Base-by-base conservation (phyloP, 2,329 filamentous ascomycete genomes). In the Westerdykella aurantiaca region DNA sequence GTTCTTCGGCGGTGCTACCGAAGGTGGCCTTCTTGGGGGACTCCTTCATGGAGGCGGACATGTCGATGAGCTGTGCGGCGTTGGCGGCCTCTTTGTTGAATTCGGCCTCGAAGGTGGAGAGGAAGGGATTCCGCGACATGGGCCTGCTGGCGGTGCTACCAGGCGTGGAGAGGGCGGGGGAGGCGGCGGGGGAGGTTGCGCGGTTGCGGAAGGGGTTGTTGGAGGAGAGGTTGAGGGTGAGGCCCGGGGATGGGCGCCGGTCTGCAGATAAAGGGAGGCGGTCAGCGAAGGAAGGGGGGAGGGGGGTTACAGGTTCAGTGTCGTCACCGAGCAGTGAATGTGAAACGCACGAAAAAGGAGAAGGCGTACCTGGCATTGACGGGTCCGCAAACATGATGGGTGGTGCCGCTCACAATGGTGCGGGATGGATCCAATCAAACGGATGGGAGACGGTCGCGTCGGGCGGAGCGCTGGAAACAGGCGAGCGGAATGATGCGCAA, bases 181-280 rank as follows among this genome's bases (percentile, higher is more conserved):
- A 66, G 41, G 59, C 55, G 37, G 52, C 59, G 46, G 72, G 83
- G 51, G 84, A 86, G 31, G 75, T 73, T 51, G 82, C 80, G 60
- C 83, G 81, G 68, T 87, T 87, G 72, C 85, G 83, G 63, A 79
- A 90, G 50, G 86, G 86, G 64, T 90, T 90, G 76, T 89, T 89
- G 67, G 83, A 82, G 60, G 71, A 69, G 45, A 89, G 78, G 68
- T 82, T 84, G 65, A 85, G 71, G 43, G 78, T 72, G 62, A 84
- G 72, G 54, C 74, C 75, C 52, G 76, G 67, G 55, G 78, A 77
- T 52, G 70, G 74, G 56, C 69, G 66, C 43, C 68, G 67, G 45
- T 71, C 70, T 69, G 60, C 46, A 52, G 52, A 57, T 58, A 63
- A 60, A 54, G 44, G 49, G 44, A 22, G 53, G 47, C 46, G 52